Conservation (phyloP, 179 eudicot genomes). For the Beta corolliflora region DNA sequence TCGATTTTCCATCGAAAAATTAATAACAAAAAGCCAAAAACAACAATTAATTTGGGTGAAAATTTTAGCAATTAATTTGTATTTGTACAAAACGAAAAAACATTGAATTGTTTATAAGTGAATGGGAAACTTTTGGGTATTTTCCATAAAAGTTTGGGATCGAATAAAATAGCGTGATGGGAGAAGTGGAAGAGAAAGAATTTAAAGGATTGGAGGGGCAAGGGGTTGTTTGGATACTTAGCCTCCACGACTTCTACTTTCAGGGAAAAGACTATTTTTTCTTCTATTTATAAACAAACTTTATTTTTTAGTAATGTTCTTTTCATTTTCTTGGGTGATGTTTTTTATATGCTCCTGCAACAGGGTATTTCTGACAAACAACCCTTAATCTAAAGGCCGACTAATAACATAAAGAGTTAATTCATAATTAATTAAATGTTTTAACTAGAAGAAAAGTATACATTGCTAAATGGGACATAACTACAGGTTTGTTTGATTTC, state of each 20-base stretch:
- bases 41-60: not conserved
- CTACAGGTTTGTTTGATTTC: too few species aligned
- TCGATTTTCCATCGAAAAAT: constrained; percentile 33
- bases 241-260: constrained; percentile 7
- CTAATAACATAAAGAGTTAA: too few species aligned
- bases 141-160: too few species aligned
- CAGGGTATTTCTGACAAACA: not conserved
- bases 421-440: too few species aligned
- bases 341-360: not conserved
- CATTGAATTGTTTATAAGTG: not conserved
- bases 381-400: not conserved
- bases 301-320: not conserved
- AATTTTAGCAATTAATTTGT: not conserved
- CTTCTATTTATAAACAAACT: not conserved
- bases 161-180: not conserved
- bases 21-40: not conserved
- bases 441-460: too few species aligned
- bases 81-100: too few species aligned
- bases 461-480: too few species aligned
- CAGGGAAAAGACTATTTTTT: constrained; percentile 6
- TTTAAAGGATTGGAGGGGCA: not conserved
- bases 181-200: not conserved
- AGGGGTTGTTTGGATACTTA: constrained; percentile 17
- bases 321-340: not conserved
- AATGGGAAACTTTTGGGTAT: constrained; percentile 22